Evolutionary conservation across 257 asterid genomes (phyloP), one percentile per base, ranked within the genome.

Genomic region (Coffea canephora): DNA sequence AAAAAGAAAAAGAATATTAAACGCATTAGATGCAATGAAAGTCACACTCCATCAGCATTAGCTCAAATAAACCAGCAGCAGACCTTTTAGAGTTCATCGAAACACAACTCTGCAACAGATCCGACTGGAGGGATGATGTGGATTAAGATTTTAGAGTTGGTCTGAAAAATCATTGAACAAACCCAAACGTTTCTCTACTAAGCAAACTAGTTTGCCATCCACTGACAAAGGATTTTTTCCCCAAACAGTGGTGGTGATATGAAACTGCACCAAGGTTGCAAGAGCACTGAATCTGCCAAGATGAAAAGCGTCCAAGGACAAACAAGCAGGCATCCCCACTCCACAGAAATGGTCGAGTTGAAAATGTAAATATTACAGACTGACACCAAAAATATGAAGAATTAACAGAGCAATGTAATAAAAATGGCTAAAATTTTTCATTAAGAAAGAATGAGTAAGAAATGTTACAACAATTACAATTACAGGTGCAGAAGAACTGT

Each of bases 381-480:
- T 36, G 52, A 43, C 27, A 34, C n/a, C 5, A 16, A 4, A 68
- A 36, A 9, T 6, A 2, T 6, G 4, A 34, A 39, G 49, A 68
- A 15, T 70, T 43, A 21, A 25, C 21, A 46, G 50, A 8, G 25
- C 19, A 23, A 45, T 5, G 3, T 36, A 16, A 70, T 21, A 45
- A 61, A 43, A 75, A 55, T 57, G 55, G 14, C 41, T 21, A 36
- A 36, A 19, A 3, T n/a, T 46, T 61, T 45, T 65, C 36, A 52
- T 54, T n/a, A 43, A 68, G 6, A 73, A 73, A 39, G 49, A 73
- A 80, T 62, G 73, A 11, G 31, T 19, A 6, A 72, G 31, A 54
- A 50, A 27, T 31, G 36, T 45, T 80, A 73, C 79, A 72, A 72
- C 74, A 73, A 68, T 65, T 8, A 41, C 50, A n/a, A 73, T n/a